A percentile compares a stretch with the other conserved stretches of the same genome.
These are phyloP conservation scores for Aspergillus fischeri DNA, from an alignment of 2,329 filamentous ascomycete genomes.

Conservation along the genomic window DNA sequence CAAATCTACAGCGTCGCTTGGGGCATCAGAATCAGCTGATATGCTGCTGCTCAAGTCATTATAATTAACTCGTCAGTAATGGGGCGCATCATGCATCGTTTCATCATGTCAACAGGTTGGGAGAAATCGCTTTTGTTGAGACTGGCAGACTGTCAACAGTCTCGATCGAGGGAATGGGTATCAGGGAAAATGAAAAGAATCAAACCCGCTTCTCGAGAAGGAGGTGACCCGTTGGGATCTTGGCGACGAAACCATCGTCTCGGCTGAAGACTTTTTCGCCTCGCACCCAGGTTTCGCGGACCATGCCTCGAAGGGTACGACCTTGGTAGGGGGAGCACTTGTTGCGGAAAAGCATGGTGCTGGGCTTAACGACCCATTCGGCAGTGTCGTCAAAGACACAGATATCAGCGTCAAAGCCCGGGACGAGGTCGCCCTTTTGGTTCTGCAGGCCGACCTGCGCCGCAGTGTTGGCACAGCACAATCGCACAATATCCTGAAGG, in stretches of 20 bases:
- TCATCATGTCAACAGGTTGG: neutral
- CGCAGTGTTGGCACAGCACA: slow-evolving; percentile 84
- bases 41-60: slow-evolving; percentile 9
- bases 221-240: slow-evolving; percentile 34
- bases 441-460: slow-evolving; percentile 79
- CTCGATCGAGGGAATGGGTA: slow-evolving; percentile 1
- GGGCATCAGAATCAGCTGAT: slow-evolving; percentile 7
- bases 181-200: slow-evolving; percentile 11
- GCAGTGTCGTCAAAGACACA: slow-evolving; percentile 87
- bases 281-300: slow-evolving; percentile 80
- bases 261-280: slow-evolving; percentile 71
- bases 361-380: slow-evolving; percentile 67
- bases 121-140: neutral
- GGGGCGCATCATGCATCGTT: neutral
- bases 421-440: slow-evolving; percentile 73
- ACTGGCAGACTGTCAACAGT: slow-evolving; percentile 9
- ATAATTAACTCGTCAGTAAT: slow-evolving; percentile 14
- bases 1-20: slow-evolving; percentile 12
- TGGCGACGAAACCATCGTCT: slow-evolving; percentile 44
- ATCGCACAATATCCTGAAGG: slow-evolving; percentile 74
- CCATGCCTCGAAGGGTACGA: slow-evolving; percentile 70
- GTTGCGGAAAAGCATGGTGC: slow-evolving; percentile 91
- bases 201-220: slow-evolving; percentile 38
- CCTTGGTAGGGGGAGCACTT: slow-evolving; percentile 89
- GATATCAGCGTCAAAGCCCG: slow-evolving; percentile 84